Base-by-base conservation (phyloP, 2,329 filamentous ascomycete species). In the Scortechinia acanthostroma region DNA sequence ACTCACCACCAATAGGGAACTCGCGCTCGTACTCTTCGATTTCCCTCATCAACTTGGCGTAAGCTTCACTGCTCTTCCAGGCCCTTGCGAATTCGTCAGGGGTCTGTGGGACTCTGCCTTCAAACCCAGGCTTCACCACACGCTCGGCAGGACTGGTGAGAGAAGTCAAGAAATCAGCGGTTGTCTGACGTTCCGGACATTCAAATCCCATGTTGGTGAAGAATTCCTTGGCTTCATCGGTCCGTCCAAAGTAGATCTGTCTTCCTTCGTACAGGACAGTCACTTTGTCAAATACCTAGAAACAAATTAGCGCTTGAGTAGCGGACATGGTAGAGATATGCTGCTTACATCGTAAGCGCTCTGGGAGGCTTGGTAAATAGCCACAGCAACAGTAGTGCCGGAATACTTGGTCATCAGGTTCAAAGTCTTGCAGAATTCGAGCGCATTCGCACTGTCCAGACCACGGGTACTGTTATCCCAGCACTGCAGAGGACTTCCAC, bases 401-500 rank as follows among this genome's bases (percentile, higher is more conserved):
- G 60, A 62, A 43, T 73, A 62, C 43, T 74, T 69, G 1, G 69
- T 65, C 46, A 64, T 61, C 48, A 72, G 60, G 16, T 69, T 66
- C 2, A 74, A 57, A 2, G 69, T 73, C 58, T 69, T 73, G 52
- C 66, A 70, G 54, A 74, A 75, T 51, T 74, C 70, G 45, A 74
- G 66, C 42, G 71, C 70, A 51, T 73, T 74, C 46, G 71, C 71
- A 43, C 61, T 67, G 53, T 74, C 70, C 17, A 74, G 58, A 55
- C 70, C 70, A 58, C 71, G 60, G 14, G 71, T 74, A n/a, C 62
- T 67, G 54, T 74, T 74, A 52, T 74, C 46, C 46, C 49, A 50
- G 44, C 49, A 48, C 43, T 50, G 48, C 15, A 47, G 33, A 22
- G 48, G 47, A 20, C 35, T 43, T 16, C 42, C 43, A 22, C 49